These are phyloP conservation scores for Podospora australis DNA, from an alignment of 495 filamentous ascomycete genomes.

Conservation along the genomic window DNA sequence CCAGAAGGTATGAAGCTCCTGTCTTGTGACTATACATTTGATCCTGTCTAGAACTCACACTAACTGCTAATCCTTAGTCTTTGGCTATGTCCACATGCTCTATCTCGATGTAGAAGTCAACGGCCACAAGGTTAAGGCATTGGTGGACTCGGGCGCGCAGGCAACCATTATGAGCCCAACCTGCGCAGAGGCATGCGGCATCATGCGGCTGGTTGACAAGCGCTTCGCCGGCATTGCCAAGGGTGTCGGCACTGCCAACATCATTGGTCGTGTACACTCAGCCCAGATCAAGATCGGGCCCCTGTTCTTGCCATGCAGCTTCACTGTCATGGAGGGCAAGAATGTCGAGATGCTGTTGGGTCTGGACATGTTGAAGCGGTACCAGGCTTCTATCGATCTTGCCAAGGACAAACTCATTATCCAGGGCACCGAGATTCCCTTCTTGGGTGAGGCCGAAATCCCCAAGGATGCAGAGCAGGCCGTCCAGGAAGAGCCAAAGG, in stretches of 20 bases:
- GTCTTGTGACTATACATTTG: neutral
- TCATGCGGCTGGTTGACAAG: constrained; percentile 93
- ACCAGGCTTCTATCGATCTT: constrained; percentile 89
- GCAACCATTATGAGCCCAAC: constrained; percentile 97
- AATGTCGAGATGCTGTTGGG: constrained; percentile 92
- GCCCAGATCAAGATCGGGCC: constrained; percentile 89
- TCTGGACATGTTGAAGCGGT: constrained; percentile 90
- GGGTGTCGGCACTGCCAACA: constrained; percentile 88
- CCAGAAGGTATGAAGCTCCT: constrained; percentile 69
- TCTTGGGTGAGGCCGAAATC: constrained; percentile 89
- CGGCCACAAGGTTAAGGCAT: constrained; percentile 82
- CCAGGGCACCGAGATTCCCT: constrained; percentile 78
- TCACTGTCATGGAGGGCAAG: constrained; percentile 99
- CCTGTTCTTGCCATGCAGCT: constrained; percentile 83
- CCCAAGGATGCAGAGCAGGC: constrained; percentile 72
- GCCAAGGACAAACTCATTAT: constrained; percentile 73
- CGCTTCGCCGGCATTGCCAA: constrained; percentile 86
- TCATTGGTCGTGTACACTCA: constrained; percentile 89
- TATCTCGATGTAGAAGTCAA: constrained; percentile 97
- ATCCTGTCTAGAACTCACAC: neutral
- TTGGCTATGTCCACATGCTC: constrained; percentile 88
- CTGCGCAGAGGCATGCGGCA: constrained; percentile 84
- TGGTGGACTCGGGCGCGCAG: constrained; percentile 96
- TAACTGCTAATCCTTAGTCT: constrained; percentile 52
- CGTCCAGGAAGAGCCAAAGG: constrained; percentile 70